Evolutionary conservation across 108 stramenopile species (phyloP), one percentile per base, ranked within the genome.

Genomic region (Fragilaria radians): DNA sequence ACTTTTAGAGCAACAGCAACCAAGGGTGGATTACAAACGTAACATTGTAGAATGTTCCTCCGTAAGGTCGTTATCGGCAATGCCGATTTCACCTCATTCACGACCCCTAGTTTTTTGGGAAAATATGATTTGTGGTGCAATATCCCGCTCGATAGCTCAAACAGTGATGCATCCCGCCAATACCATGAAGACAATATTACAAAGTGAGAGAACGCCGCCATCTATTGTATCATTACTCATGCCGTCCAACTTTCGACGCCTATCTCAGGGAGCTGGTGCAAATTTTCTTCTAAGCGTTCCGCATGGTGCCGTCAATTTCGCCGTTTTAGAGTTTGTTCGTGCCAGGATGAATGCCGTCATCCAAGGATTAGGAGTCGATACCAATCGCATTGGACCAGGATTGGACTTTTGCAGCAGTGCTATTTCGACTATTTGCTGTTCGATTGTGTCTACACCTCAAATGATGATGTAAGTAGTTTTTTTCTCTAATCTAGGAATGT

Each of bases 251-350:
- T 77, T 89, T 32, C 70, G 62, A 32, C 70, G 63, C 21, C 76
- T 98, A 21, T 87, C 88, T 0, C 66, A 91, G 4, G 97, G 97
- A 24, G 94, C 93, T 1, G 97, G 96, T 36, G 96, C 97, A 52
- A 96, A 97, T 63, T 93, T 96, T 42, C 19, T 96, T 25, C 82
- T 98, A 28, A 89, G 87, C 42, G 63, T 98, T 5, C 97, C 97
- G 0, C 91, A 96, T 64, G 97, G 97, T 11, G 97, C 97, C 25
- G 79, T 97, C 63, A 94, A 96, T 54, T 98, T 97, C 70, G 93
- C 93, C 48, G 95, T 96, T 23, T 64, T 98, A 57, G 96, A 98
- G 63, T 81, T 79, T 46, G 85, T 89, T 19, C 74, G 94, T 11
- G 52, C 64, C 19, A 63, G 65, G 50, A 78, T 95, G 77, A 83